phyloP scores from a whole-genome alignment of 345 rosid genomes.

The Noccaea bulbosa region DNA sequence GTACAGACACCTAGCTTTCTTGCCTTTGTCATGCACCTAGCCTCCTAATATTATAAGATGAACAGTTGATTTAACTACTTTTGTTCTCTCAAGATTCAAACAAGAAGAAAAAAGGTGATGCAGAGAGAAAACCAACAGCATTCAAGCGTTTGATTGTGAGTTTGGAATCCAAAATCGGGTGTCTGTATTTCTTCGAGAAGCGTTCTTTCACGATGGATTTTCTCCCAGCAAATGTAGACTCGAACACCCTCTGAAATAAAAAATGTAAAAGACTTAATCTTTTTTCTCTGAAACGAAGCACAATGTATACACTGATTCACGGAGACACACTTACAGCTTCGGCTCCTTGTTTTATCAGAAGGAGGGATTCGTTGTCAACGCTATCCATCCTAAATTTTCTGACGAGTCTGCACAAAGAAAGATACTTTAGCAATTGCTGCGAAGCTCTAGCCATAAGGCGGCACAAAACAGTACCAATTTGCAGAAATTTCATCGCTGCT shows the following conservation, averaged over 20 bases:
- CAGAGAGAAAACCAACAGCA: constrained; percentile 62
- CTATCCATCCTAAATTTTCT: constrained; percentile 43
- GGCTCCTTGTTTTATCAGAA: constrained; percentile 78
- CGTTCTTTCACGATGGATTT: constrained; percentile 79
- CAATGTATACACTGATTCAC: not conserved
- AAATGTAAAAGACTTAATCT: constrained; percentile 3
- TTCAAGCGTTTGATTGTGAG: constrained; percentile 82
- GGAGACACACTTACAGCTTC: constrained; percentile 62
- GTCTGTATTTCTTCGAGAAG: constrained; percentile 95
- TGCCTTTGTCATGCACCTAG: constrained; percentile 97
- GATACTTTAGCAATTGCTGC: not conserved
- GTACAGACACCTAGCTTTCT: constrained; percentile 84
- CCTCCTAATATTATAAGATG: constrained; percentile 61
- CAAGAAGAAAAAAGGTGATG: not conserved
- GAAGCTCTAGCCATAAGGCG: not conserved
- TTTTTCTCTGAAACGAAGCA: not conserved
- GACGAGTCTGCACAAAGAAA: constrained; percentile 14
- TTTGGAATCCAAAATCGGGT: constrained; percentile 83
- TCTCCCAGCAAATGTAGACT: constrained; percentile 76
- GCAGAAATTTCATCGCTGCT: not conserved
- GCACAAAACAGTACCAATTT: not conserved
- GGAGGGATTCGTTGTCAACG: constrained; percentile 43
- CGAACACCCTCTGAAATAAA: constrained; percentile 73
- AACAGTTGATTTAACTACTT: not conserved
- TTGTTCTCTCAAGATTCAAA: not conserved